Evolutionary conservation across 2,329 filamentous ascomycete genomes (phyloP), one percentile per base, ranked within the genome.

Genomic region (Sporothrix schenckii): DNA sequence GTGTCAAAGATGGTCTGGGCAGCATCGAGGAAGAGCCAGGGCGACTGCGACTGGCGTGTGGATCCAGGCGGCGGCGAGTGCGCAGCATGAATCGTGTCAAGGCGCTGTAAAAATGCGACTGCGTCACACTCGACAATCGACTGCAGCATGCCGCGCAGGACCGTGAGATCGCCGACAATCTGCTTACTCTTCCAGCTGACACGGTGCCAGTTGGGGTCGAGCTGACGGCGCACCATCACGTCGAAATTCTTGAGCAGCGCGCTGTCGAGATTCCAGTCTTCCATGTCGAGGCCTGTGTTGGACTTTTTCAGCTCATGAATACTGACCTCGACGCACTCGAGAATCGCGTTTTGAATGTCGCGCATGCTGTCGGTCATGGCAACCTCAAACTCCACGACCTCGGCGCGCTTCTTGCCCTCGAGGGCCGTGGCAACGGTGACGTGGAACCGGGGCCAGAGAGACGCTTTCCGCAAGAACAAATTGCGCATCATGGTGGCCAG

Each of bases 161-260:
- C 89, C 0, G 90, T 91, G 75, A 99, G 80, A 78, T 98, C 95
- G 76, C 90, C 91, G 70, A 97, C 94, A 75, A 99, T 97, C 80
- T 97, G 94, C 76, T 91, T 92, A 2, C 94, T 98, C 80, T 95
- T 93, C 85, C 92, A 97, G 79, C 92, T 97, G 67, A 97, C 92
- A 69, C 95, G 89, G 81, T 99, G 95, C 95, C 95, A 99, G 71
- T 98, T 94, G 4, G 94, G 94, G 77, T 98, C 94, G 21, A 99
- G 83, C 79, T 99, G 95, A 71, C 94, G 87, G 72, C 94, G 87
- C 66, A 99, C 89, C 69, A 94, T 91, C 72, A 92, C 84, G 78
- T 98, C 95, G 78, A 99, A 99, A 76, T 93, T 97, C 77, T 91
- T 92, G 74, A 97, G 91, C 72, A 98, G 81, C 49, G 94, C 94